Base-by-base conservation (phyloP, 345 rosid genomes). In the Hibiscus syriacus region DNA sequence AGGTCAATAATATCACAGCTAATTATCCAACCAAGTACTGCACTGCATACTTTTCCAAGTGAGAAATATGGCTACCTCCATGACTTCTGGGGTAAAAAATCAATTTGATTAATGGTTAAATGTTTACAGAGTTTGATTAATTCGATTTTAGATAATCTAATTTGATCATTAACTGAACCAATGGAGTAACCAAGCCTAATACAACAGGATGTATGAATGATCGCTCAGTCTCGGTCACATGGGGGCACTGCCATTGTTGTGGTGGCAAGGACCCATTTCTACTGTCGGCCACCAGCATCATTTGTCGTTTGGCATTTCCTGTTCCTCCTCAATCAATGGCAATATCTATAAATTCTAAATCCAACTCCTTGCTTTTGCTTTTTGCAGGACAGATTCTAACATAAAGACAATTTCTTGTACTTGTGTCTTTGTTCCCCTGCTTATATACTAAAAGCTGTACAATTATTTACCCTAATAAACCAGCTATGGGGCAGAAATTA, bases 381-480 rank as follows among this genome's bases (percentile, higher is more conserved):
- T 60, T 49, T 17, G 43, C 36, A 10, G 39, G 17, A 20, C 9
- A 16, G 48, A 36, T 23, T 68, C 41, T 50, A 59, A 54, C 54
- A 22, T 43, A 53, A 36, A 59, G 69, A 60, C 67, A 76, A 55
- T 52, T 30, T 36, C 32, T 64, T 63, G 58, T 55, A 53, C 49
- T 5, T 46, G 2, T 46, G 7, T 13, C 48, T 46, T 46, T 46
- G 13, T 66, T 39, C 8, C 72, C 64, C 76, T 69, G 67, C 70
- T 49, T 46, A 69, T 34, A 34, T 63, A 22, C 36, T 32, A 11
- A 19, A 63, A 63, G 38, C 72, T 52, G 43, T 71, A 77, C 74
- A 79, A 74, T 53, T 64, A 73, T 43, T 70, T 41, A 48, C 65
- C 81, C 82, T 73, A 66, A 67, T 48, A 74, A 56, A 72, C 82